Evolutionary conservation across 2,329 filamentous ascomycete species (phyloP).

Genomic region (Aspergillus ruber): DNA sequence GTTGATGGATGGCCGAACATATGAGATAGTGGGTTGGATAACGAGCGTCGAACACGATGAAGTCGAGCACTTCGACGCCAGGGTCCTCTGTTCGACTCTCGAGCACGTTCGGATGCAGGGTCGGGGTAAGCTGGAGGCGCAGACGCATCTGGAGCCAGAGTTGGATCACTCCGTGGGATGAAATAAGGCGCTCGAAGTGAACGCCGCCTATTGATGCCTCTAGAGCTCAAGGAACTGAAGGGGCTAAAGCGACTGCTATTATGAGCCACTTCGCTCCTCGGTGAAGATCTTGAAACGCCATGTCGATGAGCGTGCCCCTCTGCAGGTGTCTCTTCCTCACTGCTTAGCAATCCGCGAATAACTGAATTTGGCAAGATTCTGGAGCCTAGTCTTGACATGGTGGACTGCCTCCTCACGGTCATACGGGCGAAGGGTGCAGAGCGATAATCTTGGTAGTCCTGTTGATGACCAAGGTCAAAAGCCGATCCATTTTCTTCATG

Average conservation of each 20-base stretch:
- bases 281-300: slow-evolving; percentile 33
- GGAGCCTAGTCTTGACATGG: slow-evolving; percentile 44
- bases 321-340: slow-evolving; percentile 40
- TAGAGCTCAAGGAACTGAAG: slow-evolving; percentile 33
- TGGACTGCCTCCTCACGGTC: slow-evolving; percentile 37
- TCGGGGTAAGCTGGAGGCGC: slow-evolving; percentile 21
- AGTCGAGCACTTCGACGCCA: slow-evolving; percentile 37
- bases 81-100: slow-evolving; percentile 26
- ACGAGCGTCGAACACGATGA: slow-evolving; percentile 38
- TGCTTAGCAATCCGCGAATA: slow-evolving; percentile 38
- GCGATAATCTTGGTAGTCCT: slow-evolving; percentile 24
- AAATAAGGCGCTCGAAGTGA: slow-evolving; percentile 35
- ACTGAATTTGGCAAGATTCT: slow-evolving; percentile 43
- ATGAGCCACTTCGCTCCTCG: slow-evolving; percentile 28
- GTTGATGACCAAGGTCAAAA: slow-evolving; percentile 23
- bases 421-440: slow-evolving; percentile 28
- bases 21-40: slow-evolving; percentile 38
- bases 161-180: slow-evolving; percentile 30
- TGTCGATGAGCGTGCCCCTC: slow-evolving; percentile 41
- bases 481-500: slow-evolving; percentile 33
- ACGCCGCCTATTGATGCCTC: slow-evolving; percentile 35
- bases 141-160: slow-evolving; percentile 23
- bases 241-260: slow-evolving; percentile 34
- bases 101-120: slow-evolving; percentile 17
- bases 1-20: slow-evolving; percentile 36